Evolutionary conservation across 23 red algal genomes (phyloP), one percentile per base, ranked within the genome.

Genomic region (Pyropia haitanensis): DNA sequence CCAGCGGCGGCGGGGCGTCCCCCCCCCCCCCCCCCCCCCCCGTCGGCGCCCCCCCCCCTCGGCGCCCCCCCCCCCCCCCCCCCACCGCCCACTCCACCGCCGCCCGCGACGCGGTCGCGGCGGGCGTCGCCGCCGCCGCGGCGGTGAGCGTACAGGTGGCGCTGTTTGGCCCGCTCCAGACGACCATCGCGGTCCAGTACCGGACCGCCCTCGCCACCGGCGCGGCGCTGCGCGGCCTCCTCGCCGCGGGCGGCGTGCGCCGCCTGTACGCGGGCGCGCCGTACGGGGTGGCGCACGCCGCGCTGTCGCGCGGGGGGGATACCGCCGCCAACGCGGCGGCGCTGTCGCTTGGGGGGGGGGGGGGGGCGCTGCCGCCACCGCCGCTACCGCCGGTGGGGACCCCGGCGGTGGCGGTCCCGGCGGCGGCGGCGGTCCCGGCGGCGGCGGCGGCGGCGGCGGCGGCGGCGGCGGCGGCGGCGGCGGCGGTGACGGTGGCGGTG

Each of bases 101-200:
- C 20, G 61, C 65, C 8, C n/a, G 64, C 24, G 61, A 66, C 55
- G 78, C 78, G 25, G 30, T 72, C 14, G 72, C 70, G 65, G 79
- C 79, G 4, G 79, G 67, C 33, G 61, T 64, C 32, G 68, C 79
- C 29, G 79, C 68, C 58, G 79, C 79, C 48, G 67, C 68, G 20
- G 79, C 79, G 15, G 66, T 70, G 49, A 70, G 68, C 21, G 61
- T 52, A 5, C 79, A 84, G 25, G 51, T 70, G 0, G 68, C 67
- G 3, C 66, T 70, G 3, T 84, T 84, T 49, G 74, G 72, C 68
- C 74, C 68, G 67, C 58, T 84, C 4, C 72, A 68, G 24, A 84
- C 79, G 13, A 67, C 79, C 5, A 70, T 70, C n/a, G 79, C 79
- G 1, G 64, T 84, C 18, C 79, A 84, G 51, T 73, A 84, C 69